Evolutionary conservation across 164 flowering plant genomes (phyloP), one percentile per base, ranked within the genome.

Genomic region (Berberis vulgaris): DNA sequence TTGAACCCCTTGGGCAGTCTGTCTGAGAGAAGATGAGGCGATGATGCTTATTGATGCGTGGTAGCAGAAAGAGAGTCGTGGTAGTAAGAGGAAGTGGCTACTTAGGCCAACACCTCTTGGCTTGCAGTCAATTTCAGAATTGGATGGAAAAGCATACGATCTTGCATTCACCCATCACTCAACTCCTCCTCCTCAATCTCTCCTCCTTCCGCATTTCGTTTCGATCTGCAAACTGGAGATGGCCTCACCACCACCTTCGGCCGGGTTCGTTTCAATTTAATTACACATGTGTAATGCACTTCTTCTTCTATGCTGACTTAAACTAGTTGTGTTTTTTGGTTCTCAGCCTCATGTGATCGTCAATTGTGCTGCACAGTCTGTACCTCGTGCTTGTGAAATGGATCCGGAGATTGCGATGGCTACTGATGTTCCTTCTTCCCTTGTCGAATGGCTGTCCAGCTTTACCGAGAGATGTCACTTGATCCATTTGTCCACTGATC

Each of bases 401-500:
- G 87, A 93, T 72, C 94, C 94, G 12, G 72, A 63, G 38, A 77
- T 80, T 74, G 90, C 98, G 10, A 82, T 85, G 83, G 76, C 91
- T 62, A 71, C 80, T 46, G 90, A 93, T 77, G 89, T 93, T 44
- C 97, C 98, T 64, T 72, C 81, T 59, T 67, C 86, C 71, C 88
- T 90, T 72, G 82, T 86, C 2, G 79, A 85, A 56, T 93, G 97
- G 98, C 60, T 93, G 60, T 81, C 80, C 3, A 79, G 80, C 75
- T 89, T 85, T 68, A 52, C 57, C 5, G 72, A 72, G 12, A 61
- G 52, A 41, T 68, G 80, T 53, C 85, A 88, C 71, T 73, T 93
- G 60, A 84, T 93, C 61, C 98, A 93, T 72, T 71, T 93, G 47
- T 93, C 98, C 44, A 93, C 96, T 66, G 98, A 93, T 81, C 98